Evolutionary conservation across 1,139 yeast species (phyloP), one percentile per base, ranked within the genome.

Genomic region (Candida pseudoviswanathii): DNA sequence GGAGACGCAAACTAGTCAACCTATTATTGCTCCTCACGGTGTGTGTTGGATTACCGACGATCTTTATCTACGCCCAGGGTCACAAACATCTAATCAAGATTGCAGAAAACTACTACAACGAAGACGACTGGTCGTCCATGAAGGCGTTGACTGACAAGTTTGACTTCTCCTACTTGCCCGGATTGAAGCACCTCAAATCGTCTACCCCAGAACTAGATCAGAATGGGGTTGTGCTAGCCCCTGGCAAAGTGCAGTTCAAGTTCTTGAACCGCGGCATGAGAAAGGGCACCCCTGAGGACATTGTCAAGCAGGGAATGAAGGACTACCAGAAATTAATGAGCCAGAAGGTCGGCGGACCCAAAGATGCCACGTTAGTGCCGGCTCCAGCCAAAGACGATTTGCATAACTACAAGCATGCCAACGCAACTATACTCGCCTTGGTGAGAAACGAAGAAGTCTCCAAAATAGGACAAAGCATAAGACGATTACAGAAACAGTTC

Each of bases 371-470:
- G n/a, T 41, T 58, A 0, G 61, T 73, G n/a, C 63, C 78, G 34
- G 73, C 80, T 2, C 77, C 77, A 6, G 58, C 57, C 3, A 58
- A 58, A 4, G 58, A 58, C 3, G 48, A 51, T 30, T 29, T 43
- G 11, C 26, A 27, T 4, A 51, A 50, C 2, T 83, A 80, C 54
- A 64, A 71, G 21, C 48, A 39, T 9, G 92, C 87, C 11, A 86
- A 82, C 58, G 96, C 96, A 2, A 86, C 96, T 0, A 76, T 89
- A 43, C 63, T 87, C 24, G 82, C 91, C 2, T 68, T 89, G 50
- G 96, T 86, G 8, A 70, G 91, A 50, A 87, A 88, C 61, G 59
- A 76, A 4, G 96, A 89, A 60, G 62, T 77, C 16, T 58, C 58
- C 0, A 75, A 67, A 1, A 75, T 89, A 11, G 63, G 80, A 0